These are phyloP conservation scores for Ashbya aceris DNA, from an alignment of 1,139 yeast species.

Conservation along the genomic window DNA sequence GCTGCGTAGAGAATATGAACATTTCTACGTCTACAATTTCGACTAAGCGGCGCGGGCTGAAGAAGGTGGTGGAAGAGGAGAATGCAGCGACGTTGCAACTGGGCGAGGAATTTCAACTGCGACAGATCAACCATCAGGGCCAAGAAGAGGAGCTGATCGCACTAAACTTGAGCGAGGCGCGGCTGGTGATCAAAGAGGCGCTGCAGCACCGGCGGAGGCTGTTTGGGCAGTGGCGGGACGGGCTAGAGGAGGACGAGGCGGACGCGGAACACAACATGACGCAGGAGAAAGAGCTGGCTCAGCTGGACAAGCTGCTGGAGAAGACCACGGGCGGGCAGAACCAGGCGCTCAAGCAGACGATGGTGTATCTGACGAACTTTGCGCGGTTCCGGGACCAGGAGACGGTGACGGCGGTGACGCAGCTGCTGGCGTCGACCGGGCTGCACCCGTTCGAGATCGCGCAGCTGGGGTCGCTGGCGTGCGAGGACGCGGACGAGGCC, in stretches of 20 bases:
- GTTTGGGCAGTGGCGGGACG: slow-evolving; percentile 31
- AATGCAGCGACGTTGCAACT: slow-evolving; percentile 78
- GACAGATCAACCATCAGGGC: slow-evolving; percentile 75
- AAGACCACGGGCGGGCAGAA: slow-evolving; percentile 49
- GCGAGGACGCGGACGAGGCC: slow-evolving; percentile 97
- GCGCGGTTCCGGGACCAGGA: slow-evolving; percentile 87
- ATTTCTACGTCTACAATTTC: slow-evolving; percentile 84
- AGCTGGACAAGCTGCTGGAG: slow-evolving; percentile 27
- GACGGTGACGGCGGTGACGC: slow-evolving; percentile 89
- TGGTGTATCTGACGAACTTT: slow-evolving; percentile 77
- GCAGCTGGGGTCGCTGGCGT: slow-evolving; percentile 84
- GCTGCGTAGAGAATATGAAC: slow-evolving; percentile 44
- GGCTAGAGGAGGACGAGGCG: slow-evolving; percentile 32
- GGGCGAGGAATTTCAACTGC: slow-evolving; percentile 85
- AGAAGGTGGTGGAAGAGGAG: slow-evolving; percentile 70
- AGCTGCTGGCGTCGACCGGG: slow-evolving; percentile 64
- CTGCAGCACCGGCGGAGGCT: slow-evolving; percentile 64
- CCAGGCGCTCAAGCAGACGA: slow-evolving; percentile 79
- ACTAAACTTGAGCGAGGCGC: slow-evolving; percentile 78
- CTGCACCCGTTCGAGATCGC: slow-evolving; percentile 95
- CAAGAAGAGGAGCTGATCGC: slow-evolving; percentile 71
- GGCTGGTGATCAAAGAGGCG: slow-evolving; percentile 84
- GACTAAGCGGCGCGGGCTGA: slow-evolving; percentile 65
- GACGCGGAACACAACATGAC: slow-evolving; percentile 30
- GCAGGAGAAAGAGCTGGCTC: slow-evolving; percentile 29